Percentiles rank a stretch among this genome's conserved stretches.
phyloP scores from a whole-genome alignment of 106 monocot genomes.

The Acorus gramineus region DNA sequence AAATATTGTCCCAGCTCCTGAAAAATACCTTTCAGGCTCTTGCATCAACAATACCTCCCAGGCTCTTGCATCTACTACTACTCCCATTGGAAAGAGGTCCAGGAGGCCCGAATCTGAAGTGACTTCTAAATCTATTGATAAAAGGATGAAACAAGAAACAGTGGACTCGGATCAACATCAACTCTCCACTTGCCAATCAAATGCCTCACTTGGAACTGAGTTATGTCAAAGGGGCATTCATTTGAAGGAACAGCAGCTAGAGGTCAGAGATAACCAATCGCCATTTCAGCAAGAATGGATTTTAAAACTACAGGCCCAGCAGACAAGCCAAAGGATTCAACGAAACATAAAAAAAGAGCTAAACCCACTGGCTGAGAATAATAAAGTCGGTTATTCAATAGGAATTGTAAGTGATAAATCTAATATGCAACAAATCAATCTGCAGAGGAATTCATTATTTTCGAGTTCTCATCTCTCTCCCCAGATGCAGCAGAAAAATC shows the following conservation, averaged over 20 bases:
- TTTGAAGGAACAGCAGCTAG: neutral
- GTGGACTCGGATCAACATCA: neutral
- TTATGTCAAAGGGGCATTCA: neutral
- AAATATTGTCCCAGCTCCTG: neutral
- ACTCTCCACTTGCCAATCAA: neutral
- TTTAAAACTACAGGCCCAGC: neutral
- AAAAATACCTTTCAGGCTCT: constrained; percentile 3
- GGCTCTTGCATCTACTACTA: constrained; percentile 1
- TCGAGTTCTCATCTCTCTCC: neutral
- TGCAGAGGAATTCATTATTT: neutral
- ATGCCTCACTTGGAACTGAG: neutral
- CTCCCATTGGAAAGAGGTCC: constrained; percentile 12
- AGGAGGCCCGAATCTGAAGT: neutral
- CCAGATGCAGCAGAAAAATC: constrained; percentile 1
- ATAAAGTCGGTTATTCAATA: neutral
- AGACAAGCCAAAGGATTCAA: neutral
- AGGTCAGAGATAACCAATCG: neutral
- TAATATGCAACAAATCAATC: neutral
- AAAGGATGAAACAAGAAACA: constrained; percentile 16
- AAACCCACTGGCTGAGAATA: neutral
- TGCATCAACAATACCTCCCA: neutral
- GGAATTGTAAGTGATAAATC: constrained; percentile 3
- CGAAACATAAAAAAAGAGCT: neutral
- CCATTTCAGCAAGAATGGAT: neutral
- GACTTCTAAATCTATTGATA: neutral